Evolutionary conservation across 148 eudicot species (phyloP).

Genomic region (Fallopia convolvulus): DNA sequence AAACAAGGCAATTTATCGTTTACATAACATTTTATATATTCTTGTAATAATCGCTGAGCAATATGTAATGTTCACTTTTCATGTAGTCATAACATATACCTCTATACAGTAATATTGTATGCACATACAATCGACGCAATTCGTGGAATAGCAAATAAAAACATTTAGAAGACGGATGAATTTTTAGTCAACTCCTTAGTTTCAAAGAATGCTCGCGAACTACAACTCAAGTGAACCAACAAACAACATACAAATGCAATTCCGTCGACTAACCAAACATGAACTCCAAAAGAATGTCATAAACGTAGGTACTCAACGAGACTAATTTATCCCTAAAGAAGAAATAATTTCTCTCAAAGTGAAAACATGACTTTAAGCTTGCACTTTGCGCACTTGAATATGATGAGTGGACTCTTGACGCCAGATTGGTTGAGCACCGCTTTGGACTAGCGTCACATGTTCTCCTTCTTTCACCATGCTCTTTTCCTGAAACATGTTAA

Average conservation of each 20-base stretch:
- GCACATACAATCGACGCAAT: no score
- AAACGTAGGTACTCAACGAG: neutral
- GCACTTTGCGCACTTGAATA: slow-evolving; percentile 87
- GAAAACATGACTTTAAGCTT: slow-evolving; percentile 24
- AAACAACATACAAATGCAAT: neutral
- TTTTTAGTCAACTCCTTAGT: neutral
- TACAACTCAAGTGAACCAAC: neutral
- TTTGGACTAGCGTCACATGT: slow-evolving; percentile 85
- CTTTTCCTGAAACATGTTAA: slow-evolving; percentile 44
- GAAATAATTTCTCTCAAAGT: neutral
- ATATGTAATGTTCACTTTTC: no score
- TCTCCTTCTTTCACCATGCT: slow-evolving; percentile 55
- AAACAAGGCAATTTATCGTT: no score
- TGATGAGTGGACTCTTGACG: slow-evolving; percentile 90
- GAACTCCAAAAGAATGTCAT: neutral
- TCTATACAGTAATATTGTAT: no score
- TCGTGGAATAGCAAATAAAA: neutral
- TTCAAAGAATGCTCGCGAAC: neutral
- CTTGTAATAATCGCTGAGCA: no score
- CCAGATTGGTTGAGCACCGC: slow-evolving; percentile 98
- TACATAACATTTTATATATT: no score
- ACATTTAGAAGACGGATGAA: neutral
- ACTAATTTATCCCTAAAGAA: neutral
- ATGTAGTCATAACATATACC: no score
- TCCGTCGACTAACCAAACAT: neutral